Evolutionary conservation across 2,329 filamentous ascomycete genomes (phyloP), one percentile per base, ranked within the genome.

Genomic region (Verticillium zaregamsianum): DNA sequence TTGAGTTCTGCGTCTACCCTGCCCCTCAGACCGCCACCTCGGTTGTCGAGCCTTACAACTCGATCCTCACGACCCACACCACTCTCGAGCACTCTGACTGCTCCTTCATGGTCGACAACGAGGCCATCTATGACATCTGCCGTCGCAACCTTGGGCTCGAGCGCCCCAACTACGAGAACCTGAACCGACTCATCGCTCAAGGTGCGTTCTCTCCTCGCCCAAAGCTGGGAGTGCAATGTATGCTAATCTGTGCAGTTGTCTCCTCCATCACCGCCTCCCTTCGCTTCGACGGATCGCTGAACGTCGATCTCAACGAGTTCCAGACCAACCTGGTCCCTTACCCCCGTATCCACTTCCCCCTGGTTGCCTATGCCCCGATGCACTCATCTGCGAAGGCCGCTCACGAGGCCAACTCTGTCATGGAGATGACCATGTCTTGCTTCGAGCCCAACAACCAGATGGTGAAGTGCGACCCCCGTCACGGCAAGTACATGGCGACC

Each of bases 381-480:
- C 88, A 98, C 79, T 97, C 93, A 66, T 91, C 93, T 66, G 90
- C 92, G 78, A 97, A 97, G 88, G 92, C 93, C 71, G 90, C 92
- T 63, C 94, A 99, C 84, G 94, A 99, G 86, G 89, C 93, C 85
- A 96, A 97, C 89, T 95, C 92, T 32, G 94, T 98, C 68, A 90
- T 93, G 81, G 95, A 98, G 85, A 97, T 98, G 84, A 96, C 92
- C 80, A 96, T 94, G 89, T 92, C 92, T 69, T 98, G 94, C 90
- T 99, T 99, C 83, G 94, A 99, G 88, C 93, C 94, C 72, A 91
- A 97, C 89, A 97, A 97, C 89, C 94, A 99, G 90, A 99, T 99
- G 94, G 94, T 99, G 78, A 97, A 97, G 87, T 99, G 94, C 77
- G 95, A 99, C 78, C 94, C 94, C 71, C 93, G 93, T 75, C 93